phyloP scores from a whole-genome alignment of 148 eudicot genomes.

The Rhododendron molle region DNA sequence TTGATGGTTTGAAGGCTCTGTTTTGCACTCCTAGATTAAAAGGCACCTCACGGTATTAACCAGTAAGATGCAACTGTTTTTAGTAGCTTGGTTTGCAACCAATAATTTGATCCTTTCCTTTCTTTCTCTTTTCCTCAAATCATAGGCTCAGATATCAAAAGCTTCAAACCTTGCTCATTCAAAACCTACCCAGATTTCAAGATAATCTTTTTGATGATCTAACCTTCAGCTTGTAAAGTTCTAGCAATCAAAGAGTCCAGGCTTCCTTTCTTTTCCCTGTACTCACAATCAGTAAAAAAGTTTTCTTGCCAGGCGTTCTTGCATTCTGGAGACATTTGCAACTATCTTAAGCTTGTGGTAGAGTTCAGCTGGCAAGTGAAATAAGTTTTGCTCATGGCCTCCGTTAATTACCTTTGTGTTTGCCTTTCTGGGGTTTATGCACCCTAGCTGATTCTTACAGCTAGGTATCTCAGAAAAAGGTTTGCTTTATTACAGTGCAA shows the following conservation, averaged over 20 bases:
- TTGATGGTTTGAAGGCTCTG: neutral
- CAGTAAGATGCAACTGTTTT: neutral
- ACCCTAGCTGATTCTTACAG: neutral
- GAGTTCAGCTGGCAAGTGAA: neutral
- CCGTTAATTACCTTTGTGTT: neutral
- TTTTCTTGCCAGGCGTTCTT: neutral
- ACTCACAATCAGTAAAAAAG: neutral
- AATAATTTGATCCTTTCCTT: neutral
- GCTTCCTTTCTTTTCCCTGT: neutral
- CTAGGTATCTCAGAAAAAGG: neutral
- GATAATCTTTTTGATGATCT: neutral
- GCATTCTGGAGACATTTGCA: neutral
- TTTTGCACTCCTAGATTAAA: neutral
- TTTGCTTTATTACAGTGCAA: neutral
- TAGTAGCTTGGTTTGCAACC: neutral
- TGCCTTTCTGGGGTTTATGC: neutral
- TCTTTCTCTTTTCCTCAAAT: neutral
- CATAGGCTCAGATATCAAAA: neutral
- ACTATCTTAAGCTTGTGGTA: neutral
- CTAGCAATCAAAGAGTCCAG: neutral
- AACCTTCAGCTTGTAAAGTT: neutral
- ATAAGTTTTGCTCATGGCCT: neutral
- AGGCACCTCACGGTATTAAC: neutral
- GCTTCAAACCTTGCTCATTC: conserved; percentile 1
- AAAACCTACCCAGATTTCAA: neutral